Conservation (phyloP, 2,329 filamentous ascomycete species). For the Aspergillus piperis region DNA sequence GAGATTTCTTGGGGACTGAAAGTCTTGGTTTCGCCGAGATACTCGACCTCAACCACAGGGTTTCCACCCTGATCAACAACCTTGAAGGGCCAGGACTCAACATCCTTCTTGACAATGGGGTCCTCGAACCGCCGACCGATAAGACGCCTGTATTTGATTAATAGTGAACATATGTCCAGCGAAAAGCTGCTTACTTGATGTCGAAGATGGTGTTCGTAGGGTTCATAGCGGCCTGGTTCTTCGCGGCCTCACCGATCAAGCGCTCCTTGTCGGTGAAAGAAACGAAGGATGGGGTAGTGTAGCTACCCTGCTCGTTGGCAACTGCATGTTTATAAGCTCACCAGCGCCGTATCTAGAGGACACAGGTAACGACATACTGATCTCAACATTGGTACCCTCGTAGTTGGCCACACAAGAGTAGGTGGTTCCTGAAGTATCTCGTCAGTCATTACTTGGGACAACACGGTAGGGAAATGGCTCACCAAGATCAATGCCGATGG, state of each 20-base stretch:
- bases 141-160: slow-evolving; percentile 68
- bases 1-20: slow-evolving; percentile 99
- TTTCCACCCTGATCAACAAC: slow-evolving; percentile 84
- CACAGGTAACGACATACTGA: slow-evolving; percentile 64
- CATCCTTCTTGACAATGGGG: slow-evolving; percentile 96
- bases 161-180: slow-evolving; percentile 11
- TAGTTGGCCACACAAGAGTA: slow-evolving; percentile 99
- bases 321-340: slow-evolving; percentile 49
- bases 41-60: slow-evolving; percentile 93
- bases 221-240: slow-evolving; percentile 99
- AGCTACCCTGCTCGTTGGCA: slow-evolving; percentile 99
- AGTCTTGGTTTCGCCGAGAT: slow-evolving; percentile 89
- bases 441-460: slow-evolving; percentile 21
- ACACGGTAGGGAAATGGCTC: slow-evolving; percentile 43
- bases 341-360: not conserved
- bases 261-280: slow-evolving; percentile 99
- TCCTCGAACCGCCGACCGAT: slow-evolving; percentile 96
- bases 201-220: slow-evolving; percentile 97
- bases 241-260: slow-evolving; percentile 98
- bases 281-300: slow-evolving; percentile 98
- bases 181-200: slow-evolving; percentile 72
- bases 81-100: slow-evolving; percentile 99
- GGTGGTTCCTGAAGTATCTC: slow-evolving; percentile 73
- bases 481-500: slow-evolving; percentile 99
- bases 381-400: slow-evolving; percentile 99